Evolutionary conservation across 2,329 filamentous ascomycete species (phyloP), one percentile per base, ranked within the genome.

Genomic region (Arthrinium phaeospermum): DNA sequence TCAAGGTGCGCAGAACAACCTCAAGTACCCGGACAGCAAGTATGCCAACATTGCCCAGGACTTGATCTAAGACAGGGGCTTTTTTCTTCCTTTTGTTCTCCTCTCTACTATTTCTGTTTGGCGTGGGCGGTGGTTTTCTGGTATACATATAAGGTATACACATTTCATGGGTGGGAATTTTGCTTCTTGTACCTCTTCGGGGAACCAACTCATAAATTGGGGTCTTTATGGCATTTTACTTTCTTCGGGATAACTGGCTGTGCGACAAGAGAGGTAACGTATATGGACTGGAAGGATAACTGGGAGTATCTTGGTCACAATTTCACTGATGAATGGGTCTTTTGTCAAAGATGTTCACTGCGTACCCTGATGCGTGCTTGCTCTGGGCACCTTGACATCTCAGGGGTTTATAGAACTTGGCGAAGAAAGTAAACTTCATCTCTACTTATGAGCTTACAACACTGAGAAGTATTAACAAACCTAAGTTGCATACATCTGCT

Each of bases 21-120:
- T 91, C 67, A 81, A 76, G 74, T 91, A 88, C 76, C 87, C 88
- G 2, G 80, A 81, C 49, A 90, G 86, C 72, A 82, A 86, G 76
- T 91, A 90, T 76, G 84, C 83, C 67, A 91, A 91, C 77, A 81
- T 91, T 53, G 34, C 34, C 1, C 49, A 70, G 13, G 46, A 67
- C 10, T 57, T 73, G 72, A 64, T 69, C 30, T 72, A 24, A 70
- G 67, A 14, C 10, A 19, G 57, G 16, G 34, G 10, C 19, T 22
- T 0, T n/a, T 27, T n/a, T 41, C 12, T 64, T 64, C 19, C 14
- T 13, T 12, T 49, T 24, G 1, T 47, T 22, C n/a, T n/a, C n/a
- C n/a, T 37, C 30, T 61, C 7, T 61, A 61, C 22, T 37, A 7
- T 22, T 64, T 41, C 10, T 64, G 16, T 13, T 34, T 10, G 57